phyloP scores from a whole-genome alignment of 768 basidiomycete genomes.

The Suillus paluster region DNA sequence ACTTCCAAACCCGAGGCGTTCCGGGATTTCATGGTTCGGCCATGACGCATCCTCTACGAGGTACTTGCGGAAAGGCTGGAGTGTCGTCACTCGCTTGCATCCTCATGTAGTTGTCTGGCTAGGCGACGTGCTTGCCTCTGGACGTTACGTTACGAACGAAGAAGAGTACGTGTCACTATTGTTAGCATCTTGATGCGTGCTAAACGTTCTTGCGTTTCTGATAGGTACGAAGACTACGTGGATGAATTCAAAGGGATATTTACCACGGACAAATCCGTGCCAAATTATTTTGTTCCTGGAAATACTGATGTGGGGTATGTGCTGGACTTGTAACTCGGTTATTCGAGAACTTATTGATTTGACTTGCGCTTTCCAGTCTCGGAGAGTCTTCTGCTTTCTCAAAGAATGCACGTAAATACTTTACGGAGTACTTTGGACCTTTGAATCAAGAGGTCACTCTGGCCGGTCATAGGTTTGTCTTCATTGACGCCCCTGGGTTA shows the following conservation, averaged over 20 bases:
- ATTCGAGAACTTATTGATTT: background rate
- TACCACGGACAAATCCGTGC: slow-evolving; percentile 40
- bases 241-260: slow-evolving; percentile 69
- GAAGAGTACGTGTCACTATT: slow-evolving; percentile 43
- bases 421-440: slow-evolving; percentile 65
- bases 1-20: slow-evolving; percentile 46
- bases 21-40: slow-evolving; percentile 43
- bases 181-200: slow-evolving; percentile 1
- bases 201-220: slow-evolving; percentile 10
- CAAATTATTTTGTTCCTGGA: slow-evolving; percentile 70
- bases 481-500: slow-evolving; percentile 77
- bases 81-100: slow-evolving; percentile 55
- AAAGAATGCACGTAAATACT: slow-evolving; percentile 60
- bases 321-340: background rate
- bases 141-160: slow-evolving; percentile 55
- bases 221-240: slow-evolving; percentile 65
- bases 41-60: slow-evolving; percentile 54
- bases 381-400: slow-evolving; percentile 57
- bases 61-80: slow-evolving; percentile 75
- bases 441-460: slow-evolving; percentile 65
- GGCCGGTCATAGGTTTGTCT: slow-evolving; percentile 73
- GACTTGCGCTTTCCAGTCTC: slow-evolving; percentile 43
- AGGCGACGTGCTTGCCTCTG: slow-evolving; percentile 77
- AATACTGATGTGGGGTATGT: slow-evolving; percentile 79
- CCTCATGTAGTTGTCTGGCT: slow-evolving; percentile 75